These are phyloP conservation scores for Arthrobotrys pseudoclavata DNA, from an alignment of 2,329 filamentous ascomycete genomes.

Conservation along the genomic window DNA sequence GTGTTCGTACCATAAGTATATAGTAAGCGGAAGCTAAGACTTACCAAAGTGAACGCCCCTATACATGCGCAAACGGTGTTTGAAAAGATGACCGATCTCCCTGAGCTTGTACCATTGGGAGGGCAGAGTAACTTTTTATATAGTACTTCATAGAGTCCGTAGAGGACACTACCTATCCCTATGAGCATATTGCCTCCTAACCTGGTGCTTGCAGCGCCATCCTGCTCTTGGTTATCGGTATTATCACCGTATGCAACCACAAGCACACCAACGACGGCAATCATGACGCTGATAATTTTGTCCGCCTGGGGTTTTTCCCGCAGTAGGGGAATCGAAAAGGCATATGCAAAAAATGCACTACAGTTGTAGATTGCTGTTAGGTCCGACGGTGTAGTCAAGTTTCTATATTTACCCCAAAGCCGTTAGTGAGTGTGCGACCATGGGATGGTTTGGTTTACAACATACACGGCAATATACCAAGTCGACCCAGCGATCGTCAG, in stretches of 20 bases:
- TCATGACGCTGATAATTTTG: constrained; percentile 86
- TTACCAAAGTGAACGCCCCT: constrained; percentile 81
- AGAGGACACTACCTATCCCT: constrained; percentile 88
- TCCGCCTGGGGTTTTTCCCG: constrained; percentile 85
- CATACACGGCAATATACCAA: constrained; percentile 89
- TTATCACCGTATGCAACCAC: constrained; percentile 94
- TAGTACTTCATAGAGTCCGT: constrained; percentile 95
- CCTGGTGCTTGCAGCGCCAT: constrained; percentile 74
- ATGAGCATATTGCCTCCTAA: constrained; percentile 92
- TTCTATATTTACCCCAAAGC: constrained; percentile 64
- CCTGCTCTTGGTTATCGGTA: constrained; percentile 65
- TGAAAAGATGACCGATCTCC: constrained; percentile 95
- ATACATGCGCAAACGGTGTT: constrained; percentile 92
- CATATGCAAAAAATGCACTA: constrained; percentile 98
- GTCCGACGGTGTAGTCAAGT: constrained; percentile 91
- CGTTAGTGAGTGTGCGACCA: background rate
- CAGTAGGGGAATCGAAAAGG: constrained; percentile 90
- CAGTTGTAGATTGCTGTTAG: constrained; percentile 99
- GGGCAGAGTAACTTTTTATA: constrained; percentile 96
- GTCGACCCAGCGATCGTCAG: constrained; percentile 90
- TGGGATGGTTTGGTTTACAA: background rate
- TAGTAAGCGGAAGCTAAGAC: background rate
- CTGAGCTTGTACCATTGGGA: constrained; percentile 84
- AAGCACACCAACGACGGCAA: constrained; percentile 90
- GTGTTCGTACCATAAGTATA: background rate